phyloP scores from a whole-genome alignment of 495 filamentous ascomycete species.

The Trichodelitschia bisporula region DNA sequence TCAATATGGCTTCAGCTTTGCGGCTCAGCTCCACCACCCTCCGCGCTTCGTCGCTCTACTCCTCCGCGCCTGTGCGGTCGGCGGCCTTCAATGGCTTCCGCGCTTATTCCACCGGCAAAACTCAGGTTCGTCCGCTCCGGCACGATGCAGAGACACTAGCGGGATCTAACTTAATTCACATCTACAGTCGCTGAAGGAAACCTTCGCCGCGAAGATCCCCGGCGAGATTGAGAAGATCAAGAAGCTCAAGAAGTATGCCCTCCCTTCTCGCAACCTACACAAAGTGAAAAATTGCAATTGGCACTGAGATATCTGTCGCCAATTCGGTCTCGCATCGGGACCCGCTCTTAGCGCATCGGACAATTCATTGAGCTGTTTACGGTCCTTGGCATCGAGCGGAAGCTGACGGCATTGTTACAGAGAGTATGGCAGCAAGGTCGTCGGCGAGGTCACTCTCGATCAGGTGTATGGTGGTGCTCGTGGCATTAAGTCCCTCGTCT shows the following conservation, averaged over 20 bases:
- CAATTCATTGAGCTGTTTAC: no score
- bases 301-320: no score
- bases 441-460: constrained; percentile 96
- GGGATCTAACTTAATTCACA: no score
- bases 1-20: constrained; percentile 53
- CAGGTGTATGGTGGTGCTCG: constrained; percentile 98
- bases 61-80: constrained; percentile 32
- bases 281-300: no score
- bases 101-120: constrained; percentile 70
- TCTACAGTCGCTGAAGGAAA: constrained; percentile 80
- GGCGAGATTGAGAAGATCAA: constrained; percentile 98
- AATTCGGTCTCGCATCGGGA: no score
- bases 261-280: no score
- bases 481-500: constrained; percentile 93
- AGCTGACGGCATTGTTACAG: constrained; percentile 21
- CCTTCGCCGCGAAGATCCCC: constrained; percentile 85
- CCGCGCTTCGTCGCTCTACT: constrained; percentile 35
- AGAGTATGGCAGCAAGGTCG: constrained; percentile 78
- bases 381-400: constrained; percentile 4
- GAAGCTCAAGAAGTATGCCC: constrained; percentile 69
- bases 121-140: constrained; percentile 59
- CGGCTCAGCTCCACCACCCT: constrained; percentile 52
- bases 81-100: constrained; percentile 59
- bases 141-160: no score
- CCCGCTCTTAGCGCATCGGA: no score